Base-by-base conservation (phyloP, 225 moss, liverwort and hornwort species). In the Polytrichum commune region DNA sequence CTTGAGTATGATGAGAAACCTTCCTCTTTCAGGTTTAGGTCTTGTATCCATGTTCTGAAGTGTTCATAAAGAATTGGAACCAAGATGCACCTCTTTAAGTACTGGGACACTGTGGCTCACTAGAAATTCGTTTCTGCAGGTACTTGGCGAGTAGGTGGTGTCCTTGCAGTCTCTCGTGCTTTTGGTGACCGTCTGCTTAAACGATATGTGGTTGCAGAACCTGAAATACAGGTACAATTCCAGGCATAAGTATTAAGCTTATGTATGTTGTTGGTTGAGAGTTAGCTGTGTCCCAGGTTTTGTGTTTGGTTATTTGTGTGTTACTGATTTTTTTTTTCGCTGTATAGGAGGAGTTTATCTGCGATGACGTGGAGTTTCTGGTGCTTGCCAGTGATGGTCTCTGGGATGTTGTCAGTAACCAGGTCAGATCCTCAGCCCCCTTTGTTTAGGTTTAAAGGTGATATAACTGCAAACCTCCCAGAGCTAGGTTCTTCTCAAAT, bases 81-180 rank as follows among this genome's bases (percentile, higher is more conserved):
- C 46, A 46, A 46, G 13, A 16, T 46, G 46, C 16, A 46, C 16
- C 13, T 8, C 8, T 0, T 57, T 57, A 22, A 58, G 58, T 58
- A n/a, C n/a, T 0, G 7, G 58, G 22, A 58, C 24, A 22, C 7
- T 22, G 24, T 58, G 22, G 22, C 58, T 58, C 58, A 20, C 8
- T 20, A 24, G 58, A 7, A 20, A 2, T 20, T 20, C 2, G 3
- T 24, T 58, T 22, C 24, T 58, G 58, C 92, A 92, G 96, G 96
- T 19, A 96, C 96, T 69, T 96, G 96, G 96, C 92, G 96, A 68
- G 96, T 96, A 60, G 96, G 96, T 27, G 96, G 96, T 78, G 93
- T 96, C 35, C 93, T 96, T 25, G 96, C 96, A 61, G 96, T 96
- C 53, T 96, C 96, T 68, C 96, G 96, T 69, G 96, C 96, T 28